A percentile compares a stretch with the other conserved stretches of the same genome.
Evolutionary conservation across 2,329 filamentous ascomycete species (phyloP).

Genomic region (Shiraia bambusicola): DNA sequence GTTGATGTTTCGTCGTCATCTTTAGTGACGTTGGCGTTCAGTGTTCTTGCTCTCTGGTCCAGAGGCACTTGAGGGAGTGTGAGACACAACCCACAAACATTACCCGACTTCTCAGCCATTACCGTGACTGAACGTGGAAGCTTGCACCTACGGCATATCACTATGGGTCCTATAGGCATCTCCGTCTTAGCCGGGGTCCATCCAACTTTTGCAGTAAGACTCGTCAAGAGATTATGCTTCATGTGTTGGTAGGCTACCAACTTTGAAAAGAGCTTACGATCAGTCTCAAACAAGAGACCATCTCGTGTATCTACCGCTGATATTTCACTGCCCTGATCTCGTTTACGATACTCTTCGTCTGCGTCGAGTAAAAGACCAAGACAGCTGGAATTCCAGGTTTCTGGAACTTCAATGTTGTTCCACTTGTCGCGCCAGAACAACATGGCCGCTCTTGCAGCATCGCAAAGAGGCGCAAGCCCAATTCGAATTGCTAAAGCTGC

Average conservation of each 20-base stretch:
- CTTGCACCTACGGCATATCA: slow-evolving; percentile 46
- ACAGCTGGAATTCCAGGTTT: slow-evolving; percentile 54
- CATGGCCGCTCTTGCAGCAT: slow-evolving; percentile 48
- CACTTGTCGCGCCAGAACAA: slow-evolving; percentile 47
- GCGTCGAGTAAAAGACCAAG: slow-evolving; percentile 52
- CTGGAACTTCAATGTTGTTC: slow-evolving; percentile 52
- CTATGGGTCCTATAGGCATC: slow-evolving; percentile 47
- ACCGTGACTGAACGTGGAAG: slow-evolving; percentile 54
- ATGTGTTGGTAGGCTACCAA: slow-evolving; percentile 51
- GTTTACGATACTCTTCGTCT: slow-evolving; percentile 34
- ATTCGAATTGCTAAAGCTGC: slow-evolving; percentile 53
- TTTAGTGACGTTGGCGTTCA: slow-evolving; percentile 30
- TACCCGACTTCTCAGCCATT: slow-evolving; percentile 42
- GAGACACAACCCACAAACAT: slow-evolving; percentile 49
- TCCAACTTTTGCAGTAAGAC: slow-evolving; percentile 47
- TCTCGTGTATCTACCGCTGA: slow-evolving; percentile 18
- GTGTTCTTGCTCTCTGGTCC: slow-evolving; percentile 23
- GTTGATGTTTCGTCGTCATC: slow-evolving; percentile 36
- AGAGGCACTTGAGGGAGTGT: slow-evolving; percentile 12
- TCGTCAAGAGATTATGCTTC: slow-evolving; percentile 51
- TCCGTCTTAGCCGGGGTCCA: slow-evolving; percentile 52
- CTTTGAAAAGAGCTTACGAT: slow-evolving; percentile 48
- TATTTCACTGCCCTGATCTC: background rate
- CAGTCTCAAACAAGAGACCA: slow-evolving; percentile 39
- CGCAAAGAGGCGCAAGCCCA: slow-evolving; percentile 48